phyloP scores from a whole-genome alignment of 164 flowering plant species.

The Aristolochia californica region DNA sequence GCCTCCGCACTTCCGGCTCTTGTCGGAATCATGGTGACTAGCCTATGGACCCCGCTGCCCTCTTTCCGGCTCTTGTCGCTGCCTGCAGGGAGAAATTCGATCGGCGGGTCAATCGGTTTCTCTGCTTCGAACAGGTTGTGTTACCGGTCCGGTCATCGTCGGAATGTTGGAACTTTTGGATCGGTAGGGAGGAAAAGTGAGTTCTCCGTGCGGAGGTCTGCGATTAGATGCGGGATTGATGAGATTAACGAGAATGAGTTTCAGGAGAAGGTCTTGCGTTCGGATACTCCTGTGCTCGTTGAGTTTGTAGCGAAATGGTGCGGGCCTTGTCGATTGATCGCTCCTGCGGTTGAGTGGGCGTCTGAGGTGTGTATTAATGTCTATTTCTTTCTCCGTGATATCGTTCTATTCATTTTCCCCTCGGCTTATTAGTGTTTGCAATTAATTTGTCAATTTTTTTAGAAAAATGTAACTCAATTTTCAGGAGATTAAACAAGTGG shows the following conservation, averaged over 20 bases:
- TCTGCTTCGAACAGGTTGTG: background rate
- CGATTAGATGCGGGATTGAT: conserved; percentile 20
- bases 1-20: background rate
- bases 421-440: no score
- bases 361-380: conserved; percentile 37
- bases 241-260: conserved; percentile 50
- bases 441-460: no score
- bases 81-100: background rate
- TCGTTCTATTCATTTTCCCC: no score
- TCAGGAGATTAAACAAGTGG: no score
- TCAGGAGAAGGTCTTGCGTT: conserved; percentile 38
- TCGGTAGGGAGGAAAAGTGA: no score
- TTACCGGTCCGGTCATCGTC: background rate
- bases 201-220: background rate
- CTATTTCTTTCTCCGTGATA: background rate
- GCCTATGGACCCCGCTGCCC: conserved; percentile 9
- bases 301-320: conserved; percentile 89
- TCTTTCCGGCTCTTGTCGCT: conserved; percentile 7
- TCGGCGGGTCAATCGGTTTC: no score
- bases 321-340: conserved; percentile 74
- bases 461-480: no score
- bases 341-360: conserved; percentile 50
- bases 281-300: conserved; percentile 67
- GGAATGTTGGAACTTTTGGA: background rate
- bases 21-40: conserved; percentile 8